Evolutionary conservation across 441 rosid genomes (phyloP), one percentile per base, ranked within the genome.

Genomic region (Bocquillonia castaneifolia): DNA sequence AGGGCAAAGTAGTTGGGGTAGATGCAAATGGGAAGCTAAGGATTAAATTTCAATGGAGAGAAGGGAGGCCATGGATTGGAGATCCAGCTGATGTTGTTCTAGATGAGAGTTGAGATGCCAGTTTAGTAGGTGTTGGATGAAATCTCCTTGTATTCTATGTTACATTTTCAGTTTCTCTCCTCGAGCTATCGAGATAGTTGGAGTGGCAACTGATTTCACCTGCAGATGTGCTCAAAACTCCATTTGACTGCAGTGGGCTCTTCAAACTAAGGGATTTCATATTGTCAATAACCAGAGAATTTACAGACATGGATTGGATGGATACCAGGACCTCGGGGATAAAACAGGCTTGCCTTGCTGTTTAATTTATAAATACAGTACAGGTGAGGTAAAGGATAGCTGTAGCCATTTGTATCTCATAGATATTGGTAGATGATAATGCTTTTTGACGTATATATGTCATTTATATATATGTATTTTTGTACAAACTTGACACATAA

Each of bases 1-100:
- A 85, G 77, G 99, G 98, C 18, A 76, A 73, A 64, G 91, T 89
- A 37, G 92, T 92, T 65, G 97, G 97, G 29, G 99, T 95, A 13
- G 97, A 95, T 77, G 96, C 98, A 28, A 92, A 86, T 51, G 99
- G 99, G 53, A 95, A 90, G 78, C 45, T 95, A 69, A 86, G 98
- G 72, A 89, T 95, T 61, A 90, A 83, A 72, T 95, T 95, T 70
- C 88, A 89, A 22, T 95, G 99, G 99, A 85, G 98, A 72, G 99
- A 92, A 84, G 99, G 93, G 39, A 77, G 87, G 79, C 96, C 96
- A 26, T 92, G 99, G 99, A 83, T 86, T 0, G 98, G 99, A 54
- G 99, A 95, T 81, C 98, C 98, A 22, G 97, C 98, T 9, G 98
- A 95, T 80, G 69, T 95, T 47, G 88, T 72, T 73, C 86, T 95